Evolutionary conservation across 345 rosid species (phyloP), one percentile per base, ranked within the genome.

Genomic region (Microcos paniculata): DNA sequence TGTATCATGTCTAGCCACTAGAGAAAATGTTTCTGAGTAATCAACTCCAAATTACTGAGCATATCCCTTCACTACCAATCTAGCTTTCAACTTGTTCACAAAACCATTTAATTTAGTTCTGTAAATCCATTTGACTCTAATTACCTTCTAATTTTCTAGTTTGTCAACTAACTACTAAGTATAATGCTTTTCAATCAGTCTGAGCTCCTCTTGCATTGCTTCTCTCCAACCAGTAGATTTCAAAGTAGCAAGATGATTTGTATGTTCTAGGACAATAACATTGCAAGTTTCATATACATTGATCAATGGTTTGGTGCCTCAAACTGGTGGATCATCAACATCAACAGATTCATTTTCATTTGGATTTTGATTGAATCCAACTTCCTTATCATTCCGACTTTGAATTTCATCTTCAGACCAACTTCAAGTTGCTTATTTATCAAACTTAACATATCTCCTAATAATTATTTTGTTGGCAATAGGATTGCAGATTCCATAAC

Each of bases 11-110:
- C n/a, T n/a, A n/a, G n/a, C n/a, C n/a, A n/a, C n/a, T n/a, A n/a
- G n/a, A n/a, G n/a, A n/a, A n/a, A n/a, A n/a, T n/a, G n/a, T n/a
- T n/a, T n/a, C n/a, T n/a, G n/a, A n/a, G n/a, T n/a, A n/a, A n/a
- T n/a, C n/a, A n/a, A n/a, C n/a, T n/a, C n/a, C n/a, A n/a, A n/a
- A n/a, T n/a, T n/a, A n/a, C n/a, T 73, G 26, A n/a, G 67, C 26
- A 28, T 73, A 73, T 0, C 51, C 66, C 38, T 73, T 73, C 5
- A 23, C 67, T n/a, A 40, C 67, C 9, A 73, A 40, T 9, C 67
- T 19, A 0, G 67, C 76, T 42, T 57, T 73, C 8, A 7, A 26
- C 28, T 59, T 59, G 33, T 59, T 59, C 12, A 59, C n/a, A 9
- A 6, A 7, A 10, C 59, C 65, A 43, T 73, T 35, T 23, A 16